Base-by-base conservation (phyloP, 805 yeast species). In the Ogataea corticis region DNA sequence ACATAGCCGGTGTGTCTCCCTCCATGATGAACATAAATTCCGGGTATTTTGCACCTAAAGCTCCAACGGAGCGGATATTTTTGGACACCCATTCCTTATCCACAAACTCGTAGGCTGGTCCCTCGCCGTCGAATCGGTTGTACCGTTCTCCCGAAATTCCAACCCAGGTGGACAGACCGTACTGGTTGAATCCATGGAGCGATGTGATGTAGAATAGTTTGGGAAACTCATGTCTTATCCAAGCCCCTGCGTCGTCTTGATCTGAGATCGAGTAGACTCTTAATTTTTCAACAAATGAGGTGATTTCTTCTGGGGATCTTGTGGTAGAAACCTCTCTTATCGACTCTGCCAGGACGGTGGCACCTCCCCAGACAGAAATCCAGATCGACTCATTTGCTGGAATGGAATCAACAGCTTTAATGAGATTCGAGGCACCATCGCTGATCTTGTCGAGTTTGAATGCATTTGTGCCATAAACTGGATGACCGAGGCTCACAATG, bases 171-270 rank as follows among this genome's bases (percentile, higher is more conserved):
- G 65, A 40, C 14, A 49, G 42, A 6, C 62, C 60, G 45, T 65
- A 65, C 33, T 54, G 60, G 39, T 59, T 63, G 48, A 57, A 63
- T 1, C 59, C 65, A 37, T 57, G 63, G 16, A 59, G 34, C 2
- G 67, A 62, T 1, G 57, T 54, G 37, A 63, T 58, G 36, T 59
- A 62, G 29, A 46, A 49, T 9, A 63, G 39, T 16, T 39, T 23
- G 12, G 68, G 68, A 42, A 54, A 65, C 16, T 55, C 32, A 37
- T 36, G 42, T 46, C 69, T 53, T 30, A 65, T 60, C 68, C 68
- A 65, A 13, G 62, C 57, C 12, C 68, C 67, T 7, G 62, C 47
- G 47, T 63, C 55, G 38, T 65, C 69, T 46, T 65, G 69, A 40
- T 65, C 69, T 1, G 68, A 63, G 29, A 63, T 65, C 6, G 65